phyloP scores from a whole-genome alignment of 257 asterid genomes.

The Primulina eburnea region DNA sequence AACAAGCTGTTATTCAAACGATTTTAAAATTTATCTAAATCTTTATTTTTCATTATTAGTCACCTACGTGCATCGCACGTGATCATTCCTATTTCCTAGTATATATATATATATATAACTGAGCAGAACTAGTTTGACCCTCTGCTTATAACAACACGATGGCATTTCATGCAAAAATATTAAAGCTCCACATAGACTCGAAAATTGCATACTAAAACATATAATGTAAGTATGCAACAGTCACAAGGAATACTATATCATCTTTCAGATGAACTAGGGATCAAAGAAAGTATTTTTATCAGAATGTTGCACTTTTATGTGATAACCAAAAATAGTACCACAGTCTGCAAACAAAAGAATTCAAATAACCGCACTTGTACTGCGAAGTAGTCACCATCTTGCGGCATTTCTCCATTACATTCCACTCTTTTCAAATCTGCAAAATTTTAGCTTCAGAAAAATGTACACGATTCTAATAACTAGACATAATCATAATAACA shows the following conservation, averaged over 20 bases:
- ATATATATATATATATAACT: too few relatives aligned
- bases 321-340: not conserved
- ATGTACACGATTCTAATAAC: not conserved
- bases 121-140: too few relatives aligned
- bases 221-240: not conserved
- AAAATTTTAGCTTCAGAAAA: slow-evolving; percentile 8
- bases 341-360: slow-evolving; percentile 2
- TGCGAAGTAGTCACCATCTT: slow-evolving; percentile 76
- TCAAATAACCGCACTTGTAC: slow-evolving; percentile 66
- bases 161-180: not conserved
- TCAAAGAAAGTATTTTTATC: not conserved
- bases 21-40: too few relatives aligned
- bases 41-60: too few relatives aligned
- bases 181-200: not conserved
- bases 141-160: too few relatives aligned
- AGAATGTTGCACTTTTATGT: slow-evolving; percentile 1
- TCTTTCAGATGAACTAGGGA: not conserved
- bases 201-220: not conserved
- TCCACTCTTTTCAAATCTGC: slow-evolving; percentile 71
- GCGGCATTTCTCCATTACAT: slow-evolving; percentile 45
- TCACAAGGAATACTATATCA: not conserved
- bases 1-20: too few relatives aligned
- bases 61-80: too few relatives aligned
- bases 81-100: too few relatives aligned
- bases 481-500: not conserved